Conservation (phyloP, 495 filamentous ascomycete species). For the Patellaria atrata region DNA sequence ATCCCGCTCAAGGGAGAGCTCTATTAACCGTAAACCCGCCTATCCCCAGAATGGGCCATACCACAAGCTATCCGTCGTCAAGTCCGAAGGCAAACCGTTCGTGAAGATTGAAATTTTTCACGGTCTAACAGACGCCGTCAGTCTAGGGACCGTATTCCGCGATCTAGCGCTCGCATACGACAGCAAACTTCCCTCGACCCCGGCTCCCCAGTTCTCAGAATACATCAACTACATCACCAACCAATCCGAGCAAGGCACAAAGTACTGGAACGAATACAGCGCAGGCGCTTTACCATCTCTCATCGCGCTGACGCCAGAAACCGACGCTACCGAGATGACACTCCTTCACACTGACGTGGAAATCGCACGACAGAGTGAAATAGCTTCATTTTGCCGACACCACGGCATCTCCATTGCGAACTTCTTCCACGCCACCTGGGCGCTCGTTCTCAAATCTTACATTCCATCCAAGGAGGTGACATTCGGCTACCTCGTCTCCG, state of each 20-base stretch:
- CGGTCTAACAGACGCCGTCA: constrained; percentile 10
- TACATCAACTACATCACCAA: constrained; percentile 11
- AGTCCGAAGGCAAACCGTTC: too few relatives aligned
- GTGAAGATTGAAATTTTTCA: constrained; percentile 13
- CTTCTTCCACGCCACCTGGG: constrained; percentile 7
- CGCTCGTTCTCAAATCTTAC: constrained; percentile 1
- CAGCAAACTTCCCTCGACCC: constrained; percentile 2
- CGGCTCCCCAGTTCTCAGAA: constrained; percentile 8
- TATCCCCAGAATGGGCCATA: too few relatives aligned
- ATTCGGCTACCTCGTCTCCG: constrained; percentile 5
- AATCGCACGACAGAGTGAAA: too few relatives aligned
- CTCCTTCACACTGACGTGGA: too few relatives aligned
- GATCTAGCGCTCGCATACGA: constrained; percentile 22
- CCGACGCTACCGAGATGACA: too few relatives aligned
- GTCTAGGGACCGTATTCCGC: constrained; percentile 20
- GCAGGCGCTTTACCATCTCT: too few relatives aligned
- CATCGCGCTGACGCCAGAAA: too few relatives aligned
- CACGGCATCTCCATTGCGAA: constrained; percentile 1
- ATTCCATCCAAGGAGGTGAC: background rate
- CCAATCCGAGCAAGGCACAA: constrained; percentile 3
- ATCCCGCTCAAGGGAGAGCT: too few relatives aligned
- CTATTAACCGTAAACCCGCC: too few relatives aligned
- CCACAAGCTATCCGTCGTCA: too few relatives aligned
- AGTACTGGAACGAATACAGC: constrained; percentile 13
- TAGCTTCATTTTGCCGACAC: too few relatives aligned